A percentile compares a stretch with the other conserved stretches of the same genome.
Evolutionary conservation across 225 moss, liverwort and hornwort species (phyloP).

Genomic region (Takakia lepidozioides): DNA sequence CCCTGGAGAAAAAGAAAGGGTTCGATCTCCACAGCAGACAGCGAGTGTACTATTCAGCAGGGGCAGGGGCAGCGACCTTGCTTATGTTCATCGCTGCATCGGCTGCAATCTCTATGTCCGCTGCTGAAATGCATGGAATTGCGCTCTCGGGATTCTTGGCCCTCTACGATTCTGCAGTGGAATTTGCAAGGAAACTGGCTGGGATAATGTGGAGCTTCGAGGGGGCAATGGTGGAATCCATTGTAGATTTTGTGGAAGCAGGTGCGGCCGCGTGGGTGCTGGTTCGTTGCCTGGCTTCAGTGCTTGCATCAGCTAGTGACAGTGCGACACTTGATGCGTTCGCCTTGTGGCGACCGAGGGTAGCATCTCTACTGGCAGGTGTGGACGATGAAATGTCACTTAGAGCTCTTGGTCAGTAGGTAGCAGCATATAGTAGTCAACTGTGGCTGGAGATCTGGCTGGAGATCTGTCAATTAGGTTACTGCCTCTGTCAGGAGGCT

Average conservation of each 20-base stretch:
- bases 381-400: no score
- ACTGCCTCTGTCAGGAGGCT: no score
- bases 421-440: no score
- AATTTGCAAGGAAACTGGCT: constrained; percentile 48
- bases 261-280: constrained; percentile 57
- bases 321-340: constrained; percentile 55
- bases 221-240: constrained; percentile 36
- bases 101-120: constrained; percentile 26
- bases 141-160: constrained; percentile 53
- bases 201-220: constrained; percentile 28
- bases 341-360: constrained; percentile 89
- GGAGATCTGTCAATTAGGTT: no score
- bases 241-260: constrained; percentile 58
- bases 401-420: no score
- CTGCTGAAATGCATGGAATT: constrained; percentile 20
- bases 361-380: constrained; percentile 80
- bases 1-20: no score
- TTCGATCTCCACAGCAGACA: constrained; percentile 10
- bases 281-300: constrained; percentile 59
- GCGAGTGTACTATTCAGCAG: constrained; percentile 27
- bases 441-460: no score
- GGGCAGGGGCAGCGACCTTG: constrained; percentile 48
- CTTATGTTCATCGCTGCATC: constrained; percentile 49
- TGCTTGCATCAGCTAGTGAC: constrained; percentile 56
- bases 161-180: constrained; percentile 44